These are phyloP conservation scores for Penicillium cosmopolitanum DNA, from an alignment of 495 filamentous ascomycete genomes.

Conservation along the genomic window DNA sequence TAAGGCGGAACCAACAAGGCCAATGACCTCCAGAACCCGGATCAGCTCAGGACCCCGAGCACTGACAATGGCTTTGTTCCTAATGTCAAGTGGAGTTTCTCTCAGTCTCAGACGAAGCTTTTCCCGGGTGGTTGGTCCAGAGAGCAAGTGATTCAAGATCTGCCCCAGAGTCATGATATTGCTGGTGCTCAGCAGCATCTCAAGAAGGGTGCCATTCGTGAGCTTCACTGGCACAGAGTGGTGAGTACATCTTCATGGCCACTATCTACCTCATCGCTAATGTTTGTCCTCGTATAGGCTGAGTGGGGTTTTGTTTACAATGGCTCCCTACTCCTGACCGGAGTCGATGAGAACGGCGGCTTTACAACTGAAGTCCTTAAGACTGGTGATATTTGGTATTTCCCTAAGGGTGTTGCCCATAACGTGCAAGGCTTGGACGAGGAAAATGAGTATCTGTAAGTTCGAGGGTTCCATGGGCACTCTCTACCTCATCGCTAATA, in stretches of 20 bases:
- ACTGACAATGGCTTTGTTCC: constrained; percentile 63
- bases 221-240: constrained; percentile 69
- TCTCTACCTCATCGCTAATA: too few relatives aligned
- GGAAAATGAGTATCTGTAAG: constrained; percentile 51
- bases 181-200: constrained; percentile 66
- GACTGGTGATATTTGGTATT: constrained; percentile 69
- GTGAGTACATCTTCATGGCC: constrained; percentile 36
- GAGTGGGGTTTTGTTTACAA: constrained; percentile 68
- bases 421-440: constrained; percentile 61
- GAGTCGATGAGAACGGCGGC: constrained; percentile 61
- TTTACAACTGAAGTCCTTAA: constrained; percentile 58
- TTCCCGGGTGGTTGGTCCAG: constrained; percentile 66
- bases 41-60: constrained; percentile 57
- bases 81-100: constrained; percentile 69
- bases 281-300: constrained; percentile 42
- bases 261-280: not conserved
- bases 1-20: constrained; percentile 40
- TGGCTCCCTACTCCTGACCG: constrained; percentile 59
- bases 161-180: constrained; percentile 64
- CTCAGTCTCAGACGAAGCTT: constrained; percentile 61
- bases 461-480: too few relatives aligned
- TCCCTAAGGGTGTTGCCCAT: constrained; percentile 66
- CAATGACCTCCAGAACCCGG: constrained; percentile 59
- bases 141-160: constrained; percentile 62
- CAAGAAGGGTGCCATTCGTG: constrained; percentile 62